These are phyloP conservation scores for Phytomonas sp. DNA, from an alignment of 208 protist species.

Conservation along the genomic window DNA sequence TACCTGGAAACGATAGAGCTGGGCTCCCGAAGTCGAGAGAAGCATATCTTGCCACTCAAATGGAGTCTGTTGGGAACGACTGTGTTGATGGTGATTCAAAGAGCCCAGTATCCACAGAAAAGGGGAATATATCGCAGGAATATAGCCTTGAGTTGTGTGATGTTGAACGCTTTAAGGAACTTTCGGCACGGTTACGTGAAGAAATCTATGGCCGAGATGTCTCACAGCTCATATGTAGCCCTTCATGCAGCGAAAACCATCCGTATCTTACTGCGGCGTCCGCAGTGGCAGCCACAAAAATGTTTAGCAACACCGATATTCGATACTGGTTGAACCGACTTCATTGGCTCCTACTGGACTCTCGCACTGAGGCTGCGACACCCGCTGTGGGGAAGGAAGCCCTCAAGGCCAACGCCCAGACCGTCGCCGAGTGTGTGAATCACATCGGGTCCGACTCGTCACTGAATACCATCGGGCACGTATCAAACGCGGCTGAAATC, in stretches of 20 bases:
- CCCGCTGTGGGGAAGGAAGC: not conserved
- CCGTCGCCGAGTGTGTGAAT: not conserved
- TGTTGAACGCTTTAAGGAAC: conserved; percentile 14
- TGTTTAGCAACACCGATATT: conserved; percentile 39
- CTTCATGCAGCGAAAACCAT: not conserved
- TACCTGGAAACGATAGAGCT: not conserved
- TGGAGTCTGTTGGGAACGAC: not conserved
- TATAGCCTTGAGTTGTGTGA: conserved; percentile 12
- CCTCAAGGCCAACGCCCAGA: not conserved
- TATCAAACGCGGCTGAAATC: conserved; percentile 10
- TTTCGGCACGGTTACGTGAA: conserved; percentile 14
- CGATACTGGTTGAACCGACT: conserved; percentile 67
- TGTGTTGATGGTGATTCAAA: not conserved
- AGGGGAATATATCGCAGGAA: not conserved
- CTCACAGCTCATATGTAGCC: not conserved
- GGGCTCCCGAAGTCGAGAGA: not conserved
- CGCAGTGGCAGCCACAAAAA: not conserved
- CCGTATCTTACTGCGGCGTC: not conserved
- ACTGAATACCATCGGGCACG: not conserved
- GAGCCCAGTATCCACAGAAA: not conserved
- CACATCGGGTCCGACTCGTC: not conserved
- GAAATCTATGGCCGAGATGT: conserved; percentile 15
- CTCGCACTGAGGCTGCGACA: conserved; percentile 12
- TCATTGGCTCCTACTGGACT: conserved; percentile 32
- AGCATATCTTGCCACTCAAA: not conserved